Percentiles rank a stretch among this genome's conserved stretches.
phyloP scores from a whole-genome alignment of 345 rosid species.

The Streptanthus diversifolius region DNA sequence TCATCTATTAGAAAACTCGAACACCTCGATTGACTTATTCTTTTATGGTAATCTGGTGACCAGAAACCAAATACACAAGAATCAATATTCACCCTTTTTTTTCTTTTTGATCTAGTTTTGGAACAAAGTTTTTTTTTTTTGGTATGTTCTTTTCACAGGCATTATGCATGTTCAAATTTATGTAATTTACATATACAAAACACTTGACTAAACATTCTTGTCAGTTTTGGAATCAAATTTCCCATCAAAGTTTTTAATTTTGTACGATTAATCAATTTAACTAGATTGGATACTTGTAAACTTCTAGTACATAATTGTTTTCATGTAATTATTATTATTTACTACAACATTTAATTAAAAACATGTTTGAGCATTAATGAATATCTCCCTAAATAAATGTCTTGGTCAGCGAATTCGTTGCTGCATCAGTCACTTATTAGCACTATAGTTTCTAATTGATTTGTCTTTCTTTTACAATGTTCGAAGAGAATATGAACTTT shows the following conservation, averaged over 20 bases:
- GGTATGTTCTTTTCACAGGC: neutral
- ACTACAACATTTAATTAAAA: neutral
- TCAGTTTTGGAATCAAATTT: too few species aligned
- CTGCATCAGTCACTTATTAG: conserved; percentile 5
- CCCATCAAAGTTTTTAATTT: too few species aligned
- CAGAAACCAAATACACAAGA: neutral
- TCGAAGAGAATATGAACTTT: too few species aligned
- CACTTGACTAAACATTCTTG: neutral
- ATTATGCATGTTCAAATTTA: neutral
- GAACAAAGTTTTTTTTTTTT: neutral
- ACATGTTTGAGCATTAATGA: neutral
- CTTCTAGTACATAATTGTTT: too few species aligned
- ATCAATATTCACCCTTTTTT: neutral
- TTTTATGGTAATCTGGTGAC: conserved; percentile 6
- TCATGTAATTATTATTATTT: neutral
- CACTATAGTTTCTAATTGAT: too few species aligned
- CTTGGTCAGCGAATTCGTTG: conserved; percentile 1
- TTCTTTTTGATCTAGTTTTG: neutral
- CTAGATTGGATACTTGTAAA: neutral
- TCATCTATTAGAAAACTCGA: neutral
- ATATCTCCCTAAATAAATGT: neutral
- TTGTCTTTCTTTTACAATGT: too few species aligned
- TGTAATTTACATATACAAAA: neutral
- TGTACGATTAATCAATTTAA: neutral
- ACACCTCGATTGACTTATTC: conserved; percentile 11